These are phyloP conservation scores for Rostrohypoxylon terebratum DNA, from an alignment of 495 filamentous ascomycete genomes.

Conservation along the genomic window DNA sequence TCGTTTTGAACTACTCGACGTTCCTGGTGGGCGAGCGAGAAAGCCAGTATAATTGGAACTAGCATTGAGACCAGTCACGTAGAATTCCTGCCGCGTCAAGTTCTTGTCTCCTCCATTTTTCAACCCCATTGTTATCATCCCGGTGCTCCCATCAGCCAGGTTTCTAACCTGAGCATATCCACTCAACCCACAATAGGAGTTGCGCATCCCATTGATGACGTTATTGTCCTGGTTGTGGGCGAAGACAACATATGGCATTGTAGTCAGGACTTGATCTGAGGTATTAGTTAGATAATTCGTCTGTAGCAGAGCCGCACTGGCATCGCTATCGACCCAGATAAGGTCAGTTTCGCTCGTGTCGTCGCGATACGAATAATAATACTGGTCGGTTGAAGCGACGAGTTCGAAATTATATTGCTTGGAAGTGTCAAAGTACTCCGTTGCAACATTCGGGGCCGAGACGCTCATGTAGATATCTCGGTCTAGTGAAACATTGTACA, in stretches of 20 bases:
- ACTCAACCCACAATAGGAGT: slow-evolving; percentile 79
- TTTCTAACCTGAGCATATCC: slow-evolving; percentile 70
- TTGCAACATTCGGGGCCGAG: slow-evolving; percentile 70
- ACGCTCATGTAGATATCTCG: slow-evolving; percentile 80
- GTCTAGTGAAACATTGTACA: slow-evolving; percentile 63
- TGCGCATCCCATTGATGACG: slow-evolving; percentile 72
- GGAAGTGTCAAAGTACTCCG: slow-evolving; percentile 61
- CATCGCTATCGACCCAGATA: slow-evolving; percentile 83
- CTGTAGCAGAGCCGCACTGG: slow-evolving; percentile 76
- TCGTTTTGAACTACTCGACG: slow-evolving; percentile 60
- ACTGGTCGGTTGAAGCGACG: slow-evolving; percentile 81
- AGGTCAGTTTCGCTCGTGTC: slow-evolving; percentile 62
- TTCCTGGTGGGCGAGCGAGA: slow-evolving; percentile 72
- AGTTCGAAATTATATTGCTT: slow-evolving; percentile 77
- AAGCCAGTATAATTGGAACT: slow-evolving; percentile 77
- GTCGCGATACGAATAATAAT: slow-evolving; percentile 71
- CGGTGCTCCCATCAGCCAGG: slow-evolving; percentile 56
- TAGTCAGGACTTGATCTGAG: slow-evolving; percentile 51
- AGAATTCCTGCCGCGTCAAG: slow-evolving; percentile 85
- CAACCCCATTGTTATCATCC: slow-evolving; percentile 68
- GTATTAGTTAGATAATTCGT: slow-evolving; percentile 73
- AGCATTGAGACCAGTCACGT: slow-evolving; percentile 76
- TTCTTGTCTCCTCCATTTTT: slow-evolving; percentile 71
- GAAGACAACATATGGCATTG: slow-evolving; percentile 80
- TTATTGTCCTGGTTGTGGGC: slow-evolving; percentile 72